phyloP scores from a whole-genome alignment of 495 filamentous ascomycete genomes.

The Tirmania nivea region DNA sequence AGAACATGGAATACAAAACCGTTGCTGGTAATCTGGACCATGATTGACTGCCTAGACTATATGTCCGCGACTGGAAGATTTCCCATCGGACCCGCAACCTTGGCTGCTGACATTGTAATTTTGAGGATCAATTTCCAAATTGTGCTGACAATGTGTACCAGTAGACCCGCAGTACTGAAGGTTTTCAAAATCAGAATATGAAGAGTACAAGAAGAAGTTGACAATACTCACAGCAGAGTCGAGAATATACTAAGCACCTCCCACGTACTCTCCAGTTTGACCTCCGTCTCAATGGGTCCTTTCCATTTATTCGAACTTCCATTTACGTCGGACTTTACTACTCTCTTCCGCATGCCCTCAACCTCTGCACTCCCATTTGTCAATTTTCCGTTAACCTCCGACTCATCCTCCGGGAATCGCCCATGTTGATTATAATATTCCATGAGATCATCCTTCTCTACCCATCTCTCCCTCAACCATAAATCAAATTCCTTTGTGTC shows the following conservation, averaged over 20 bases:
- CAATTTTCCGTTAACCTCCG: conserved; percentile 1
- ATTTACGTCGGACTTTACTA: conserved; percentile 5
- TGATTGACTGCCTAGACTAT: too few relatives aligned
- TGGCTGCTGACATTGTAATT: too few relatives aligned
- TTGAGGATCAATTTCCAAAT: not conserved
- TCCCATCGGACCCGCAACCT: too few relatives aligned
- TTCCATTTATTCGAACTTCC: conserved; percentile 5
- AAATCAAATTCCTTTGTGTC: conserved; percentile 39
- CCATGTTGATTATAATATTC: conserved; percentile 48
- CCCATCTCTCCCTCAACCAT: conserved; percentile 60
- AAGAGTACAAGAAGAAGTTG: too few relatives aligned
- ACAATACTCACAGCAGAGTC: not conserved
- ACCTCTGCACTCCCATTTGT: conserved; percentile 4
- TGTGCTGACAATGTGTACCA: not conserved
- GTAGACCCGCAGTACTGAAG: not conserved
- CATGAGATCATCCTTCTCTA: conserved; percentile 56
- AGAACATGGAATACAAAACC: too few relatives aligned
- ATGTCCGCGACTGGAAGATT: too few relatives aligned
- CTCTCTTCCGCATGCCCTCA: not conserved
- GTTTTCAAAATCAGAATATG: too few relatives aligned
- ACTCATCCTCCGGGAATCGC: conserved; percentile 38
- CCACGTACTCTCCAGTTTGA: conserved; percentile 25
- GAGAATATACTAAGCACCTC: conserved; percentile 36
- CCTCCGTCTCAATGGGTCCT: conserved; percentile 27
- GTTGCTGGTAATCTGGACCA: too few relatives aligned